phyloP scores from a whole-genome alignment of 2,329 filamentous ascomycete genomes.

The Tetracladium maxilliforme region DNA sequence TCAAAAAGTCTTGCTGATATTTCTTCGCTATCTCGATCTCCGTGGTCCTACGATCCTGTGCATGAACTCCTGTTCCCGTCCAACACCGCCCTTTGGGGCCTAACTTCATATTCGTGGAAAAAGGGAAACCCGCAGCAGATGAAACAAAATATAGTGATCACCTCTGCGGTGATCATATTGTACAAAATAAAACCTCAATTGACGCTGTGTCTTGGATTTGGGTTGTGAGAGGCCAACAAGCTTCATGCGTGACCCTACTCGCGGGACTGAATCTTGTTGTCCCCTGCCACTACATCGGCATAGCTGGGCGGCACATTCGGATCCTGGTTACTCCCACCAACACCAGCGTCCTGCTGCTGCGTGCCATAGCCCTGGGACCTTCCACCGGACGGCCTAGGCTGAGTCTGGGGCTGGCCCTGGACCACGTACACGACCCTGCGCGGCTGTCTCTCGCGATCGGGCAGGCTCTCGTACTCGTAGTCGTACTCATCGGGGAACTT shows the following conservation, averaged over 20 bases:
- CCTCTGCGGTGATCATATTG: too few species aligned
- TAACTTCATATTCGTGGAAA: too few species aligned
- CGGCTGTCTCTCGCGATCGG: slow-evolving; percentile 39
- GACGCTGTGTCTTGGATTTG: too few species aligned
- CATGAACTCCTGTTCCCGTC: too few species aligned
- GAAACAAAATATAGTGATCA: too few species aligned
- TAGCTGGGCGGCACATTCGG: slow-evolving; percentile 64
- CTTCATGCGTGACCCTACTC: slow-evolving; percentile 22
- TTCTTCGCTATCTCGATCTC: too few species aligned
- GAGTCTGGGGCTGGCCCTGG: slow-evolving; percentile 21
- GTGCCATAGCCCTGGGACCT: slow-evolving; percentile 13
- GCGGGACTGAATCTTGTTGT: slow-evolving; percentile 74
- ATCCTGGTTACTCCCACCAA: slow-evolving; percentile 27
- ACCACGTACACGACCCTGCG: slow-evolving; percentile 77
- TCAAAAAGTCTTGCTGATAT: too few species aligned
- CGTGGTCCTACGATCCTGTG: too few species aligned
- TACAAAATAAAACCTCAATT: too few species aligned
- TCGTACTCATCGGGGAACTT: slow-evolving; percentile 69
- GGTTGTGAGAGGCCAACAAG: too few species aligned
- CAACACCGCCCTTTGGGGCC: too few species aligned
- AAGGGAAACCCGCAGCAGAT: too few species aligned
- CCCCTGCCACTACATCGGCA: slow-evolving; percentile 75
- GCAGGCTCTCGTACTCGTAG: slow-evolving; percentile 52
- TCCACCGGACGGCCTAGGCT: slow-evolving; percentile 6
- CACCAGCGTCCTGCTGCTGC: slow-evolving; percentile 17